Base-by-base conservation (phyloP, 768 basidiomycete species). In the Pulveroboletus sp. region DNA sequence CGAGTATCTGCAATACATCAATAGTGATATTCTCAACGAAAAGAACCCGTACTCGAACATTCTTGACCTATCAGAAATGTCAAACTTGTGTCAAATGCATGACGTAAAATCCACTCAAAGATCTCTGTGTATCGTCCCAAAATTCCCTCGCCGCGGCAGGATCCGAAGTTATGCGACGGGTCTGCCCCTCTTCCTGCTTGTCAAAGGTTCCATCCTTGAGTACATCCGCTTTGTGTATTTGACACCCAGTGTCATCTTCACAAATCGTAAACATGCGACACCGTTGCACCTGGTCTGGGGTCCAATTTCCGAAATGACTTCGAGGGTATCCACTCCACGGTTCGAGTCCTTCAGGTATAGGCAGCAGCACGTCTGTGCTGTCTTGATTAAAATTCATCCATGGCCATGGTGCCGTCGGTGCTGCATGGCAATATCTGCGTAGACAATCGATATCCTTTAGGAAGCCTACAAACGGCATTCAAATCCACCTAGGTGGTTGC, bases 241-340 rank as follows among this genome's bases (percentile, higher is more conserved):
- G 19, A 39, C 60, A 66, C n/a, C 5, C 9, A 0, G 47, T 35
- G n/a, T 43, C 29, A 9, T 44, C 45, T 6, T 41, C 21, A 23
- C 53, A 61, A 6, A 51, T 66, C 20, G 40, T 45, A 47, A 67
- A 25, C 65, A 75, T 72, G 46, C 60, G 56, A 36, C 69, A 71
- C 39, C 65, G 58, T 0, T 32, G 1, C n/a, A 74, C 68, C 41
- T 81, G 80, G 8, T 59, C 60, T 11, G 58, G 57, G 0, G 76
- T 79, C 81, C 81, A 81, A 49, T 80, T 82, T 10, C 75, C 75
- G 49, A 77, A 82, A 11, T 73, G 62, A 1, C 74, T 72, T 49
- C 78, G 74, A 1, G 81, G 80, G 53, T 82, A 82, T 50, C 45
- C 38, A 7, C 45, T 29, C 74, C 74, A 75, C 5, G 16, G 40